Conservation (phyloP, 2,329 filamentous ascomycete genomes). For the Hymenoscyphus linearis region DNA sequence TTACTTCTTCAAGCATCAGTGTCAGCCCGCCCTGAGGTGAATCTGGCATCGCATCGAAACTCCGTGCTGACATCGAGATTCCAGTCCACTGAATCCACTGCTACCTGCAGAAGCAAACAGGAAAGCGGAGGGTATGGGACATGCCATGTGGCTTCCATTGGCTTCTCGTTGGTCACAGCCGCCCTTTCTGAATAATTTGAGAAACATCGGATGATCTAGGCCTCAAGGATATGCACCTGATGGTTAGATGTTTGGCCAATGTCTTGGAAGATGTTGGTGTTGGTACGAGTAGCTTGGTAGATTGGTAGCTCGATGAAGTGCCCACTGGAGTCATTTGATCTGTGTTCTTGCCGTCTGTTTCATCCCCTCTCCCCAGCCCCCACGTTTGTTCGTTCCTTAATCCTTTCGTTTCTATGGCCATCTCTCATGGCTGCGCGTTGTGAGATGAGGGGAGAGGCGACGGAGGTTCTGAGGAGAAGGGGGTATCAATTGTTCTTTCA, state of each 20-base stretch:
- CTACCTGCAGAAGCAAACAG: too few species aligned
- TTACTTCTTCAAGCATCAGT: background rate
- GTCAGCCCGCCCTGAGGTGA: background rate
- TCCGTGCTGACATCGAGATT: background rate
- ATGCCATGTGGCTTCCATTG: background rate
- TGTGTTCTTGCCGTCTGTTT: too few species aligned
- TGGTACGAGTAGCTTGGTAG: too few species aligned
- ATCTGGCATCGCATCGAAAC: background rate
- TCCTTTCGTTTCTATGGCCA: too few species aligned
- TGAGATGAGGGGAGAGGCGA: too few species aligned
- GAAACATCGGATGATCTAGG: background rate
- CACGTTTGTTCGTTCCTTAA: too few species aligned
- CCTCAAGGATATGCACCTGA: background rate
- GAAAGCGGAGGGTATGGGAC: background rate
- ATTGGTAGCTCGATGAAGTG: too few species aligned
- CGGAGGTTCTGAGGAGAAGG: too few species aligned
- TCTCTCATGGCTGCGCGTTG: too few species aligned
- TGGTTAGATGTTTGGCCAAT: background rate
- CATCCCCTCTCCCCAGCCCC: too few species aligned
- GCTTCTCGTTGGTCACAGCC: background rate
- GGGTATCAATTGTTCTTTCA: conserved; percentile 11
- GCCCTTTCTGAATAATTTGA: background rate
- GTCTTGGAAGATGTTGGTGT: background rate
- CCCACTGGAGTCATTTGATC: too few species aligned
- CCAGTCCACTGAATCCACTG: too few species aligned